These are phyloP conservation scores for Annulohypoxylon maeteangense DNA, from an alignment of 495 filamentous ascomycete species.

Conservation along the genomic window DNA sequence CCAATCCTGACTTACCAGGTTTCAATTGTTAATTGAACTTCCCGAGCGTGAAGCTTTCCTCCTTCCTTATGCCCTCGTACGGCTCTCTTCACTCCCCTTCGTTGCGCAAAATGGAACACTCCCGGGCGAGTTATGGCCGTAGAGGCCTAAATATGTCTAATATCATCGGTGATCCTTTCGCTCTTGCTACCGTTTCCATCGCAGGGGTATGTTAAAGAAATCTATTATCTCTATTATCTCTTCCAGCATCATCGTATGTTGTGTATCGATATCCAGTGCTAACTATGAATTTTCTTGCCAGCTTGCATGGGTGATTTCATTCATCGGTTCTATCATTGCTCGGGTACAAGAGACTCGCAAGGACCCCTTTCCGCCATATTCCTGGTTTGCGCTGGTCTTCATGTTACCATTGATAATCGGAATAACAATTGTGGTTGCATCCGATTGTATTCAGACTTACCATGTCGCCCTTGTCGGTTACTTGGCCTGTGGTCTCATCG, in stretches of 20 bases:
- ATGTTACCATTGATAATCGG: slow-evolving; percentile 84
- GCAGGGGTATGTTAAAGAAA: slow-evolving; percentile 74
- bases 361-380: slow-evolving; percentile 76
- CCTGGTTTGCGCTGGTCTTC: slow-evolving; percentile 90
- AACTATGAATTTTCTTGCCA: slow-evolving; percentile 53
- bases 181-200: slow-evolving; percentile 92
- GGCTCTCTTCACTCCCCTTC: slow-evolving; percentile 78
- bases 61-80: slow-evolving; percentile 75
- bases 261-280: slow-evolving; percentile 10
- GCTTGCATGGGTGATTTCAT: slow-evolving; percentile 94
- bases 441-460: slow-evolving; percentile 84
- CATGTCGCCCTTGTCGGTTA: slow-evolving; percentile 94
- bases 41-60: slow-evolving; percentile 28
- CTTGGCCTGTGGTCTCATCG: slow-evolving; percentile 80
- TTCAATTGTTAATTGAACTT: slow-evolving; percentile 31
- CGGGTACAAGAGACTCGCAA: slow-evolving; percentile 52
- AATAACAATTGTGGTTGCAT: slow-evolving; percentile 80
- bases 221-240: background rate
- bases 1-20: slow-evolving; percentile 29
- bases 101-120: slow-evolving; percentile 81
- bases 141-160: slow-evolving; percentile 80
- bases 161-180: slow-evolving; percentile 95
- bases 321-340: slow-evolving; percentile 84
- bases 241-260: background rate
- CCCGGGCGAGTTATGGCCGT: slow-evolving; percentile 65